Evolutionary conservation across 2,329 filamentous ascomycete genomes (phyloP).

Genomic region (Anthostomella pinea): DNA sequence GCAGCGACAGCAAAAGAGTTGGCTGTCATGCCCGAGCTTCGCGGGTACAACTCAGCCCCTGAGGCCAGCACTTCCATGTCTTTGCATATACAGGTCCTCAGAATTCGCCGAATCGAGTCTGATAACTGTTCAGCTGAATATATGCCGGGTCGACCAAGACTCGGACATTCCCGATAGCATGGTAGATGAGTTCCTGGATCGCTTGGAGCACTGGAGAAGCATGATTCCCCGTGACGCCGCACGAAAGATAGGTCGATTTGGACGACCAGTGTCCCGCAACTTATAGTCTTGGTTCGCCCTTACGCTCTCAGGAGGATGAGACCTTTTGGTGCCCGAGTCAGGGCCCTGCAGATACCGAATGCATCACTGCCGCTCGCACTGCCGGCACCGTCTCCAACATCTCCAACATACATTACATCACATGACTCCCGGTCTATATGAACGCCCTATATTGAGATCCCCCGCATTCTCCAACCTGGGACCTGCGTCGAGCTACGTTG

Average conservation of each 20-base stretch:
- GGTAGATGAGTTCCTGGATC: slow-evolving; percentile 3
- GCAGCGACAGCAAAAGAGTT: slow-evolving; percentile 5
- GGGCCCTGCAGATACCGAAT: too few species aligned
- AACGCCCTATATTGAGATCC: too few species aligned
- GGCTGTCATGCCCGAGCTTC: background rate
- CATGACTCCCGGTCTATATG: too few species aligned
- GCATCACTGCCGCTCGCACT: too few species aligned
- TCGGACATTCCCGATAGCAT: slow-evolving; percentile 2
- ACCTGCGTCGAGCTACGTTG: too few species aligned
- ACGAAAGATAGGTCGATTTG: slow-evolving; percentile 12
- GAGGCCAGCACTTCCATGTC: slow-evolving; percentile 21
- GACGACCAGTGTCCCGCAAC: too few species aligned
- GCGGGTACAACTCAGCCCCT: background rate
- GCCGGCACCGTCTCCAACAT: too few species aligned
- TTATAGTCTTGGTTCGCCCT: too few species aligned
- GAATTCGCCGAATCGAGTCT: slow-evolving; percentile 9
- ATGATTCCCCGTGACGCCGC: slow-evolving; percentile 13
- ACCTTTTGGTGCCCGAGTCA: too few species aligned
- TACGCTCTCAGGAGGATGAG: too few species aligned
- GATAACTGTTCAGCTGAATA: slow-evolving; percentile 9
- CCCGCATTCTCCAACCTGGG: too few species aligned
- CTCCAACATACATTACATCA: too few species aligned
- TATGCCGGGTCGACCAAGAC: slow-evolving; percentile 7
- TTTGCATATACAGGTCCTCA: slow-evolving; percentile 5
- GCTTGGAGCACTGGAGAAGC: slow-evolving; percentile 5